phyloP scores from a whole-genome alignment of 305 asterid genomes.

The Salvia sclarea region DNA sequence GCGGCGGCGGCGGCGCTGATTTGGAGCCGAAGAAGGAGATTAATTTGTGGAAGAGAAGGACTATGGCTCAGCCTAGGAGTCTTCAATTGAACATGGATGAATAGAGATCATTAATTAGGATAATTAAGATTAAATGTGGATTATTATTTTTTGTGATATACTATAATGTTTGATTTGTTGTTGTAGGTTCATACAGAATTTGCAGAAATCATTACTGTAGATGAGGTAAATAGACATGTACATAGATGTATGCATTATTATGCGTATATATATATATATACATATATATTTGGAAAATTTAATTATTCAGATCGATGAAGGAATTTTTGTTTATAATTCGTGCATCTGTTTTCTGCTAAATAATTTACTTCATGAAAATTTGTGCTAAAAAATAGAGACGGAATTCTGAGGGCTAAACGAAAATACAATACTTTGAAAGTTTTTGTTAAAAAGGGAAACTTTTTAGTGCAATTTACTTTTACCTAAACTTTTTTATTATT shows the following conservation, averaged over 20 bases:
- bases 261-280: too few relatives aligned
- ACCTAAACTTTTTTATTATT: too few relatives aligned
- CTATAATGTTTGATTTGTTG: neutral
- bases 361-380: too few relatives aligned
- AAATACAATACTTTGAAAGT: neutral
- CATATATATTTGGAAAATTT: neutral
- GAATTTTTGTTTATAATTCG: too few relatives aligned
- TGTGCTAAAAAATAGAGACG: too few relatives aligned
- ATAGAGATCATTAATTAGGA: constrained; percentile 6
- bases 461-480: too few relatives aligned
- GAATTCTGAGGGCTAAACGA: neutral
- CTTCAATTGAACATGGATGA: constrained; percentile 39
- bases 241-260: neutral
- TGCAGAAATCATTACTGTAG: neutral
- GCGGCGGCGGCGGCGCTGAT: constrained; percentile 14
- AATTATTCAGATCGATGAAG: too few relatives aligned
- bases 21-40: constrained; percentile 81
- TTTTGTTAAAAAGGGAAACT: neutral
- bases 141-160: neutral
- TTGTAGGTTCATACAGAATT: neutral
- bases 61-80: constrained; percentile 50
- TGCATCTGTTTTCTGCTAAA: too few relatives aligned
- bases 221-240: neutral
- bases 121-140: neutral
- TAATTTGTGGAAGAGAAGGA: constrained; percentile 62